Conservation (phyloP, 192 early-diverging fungal species). For the Podila minutissima region DNA sequence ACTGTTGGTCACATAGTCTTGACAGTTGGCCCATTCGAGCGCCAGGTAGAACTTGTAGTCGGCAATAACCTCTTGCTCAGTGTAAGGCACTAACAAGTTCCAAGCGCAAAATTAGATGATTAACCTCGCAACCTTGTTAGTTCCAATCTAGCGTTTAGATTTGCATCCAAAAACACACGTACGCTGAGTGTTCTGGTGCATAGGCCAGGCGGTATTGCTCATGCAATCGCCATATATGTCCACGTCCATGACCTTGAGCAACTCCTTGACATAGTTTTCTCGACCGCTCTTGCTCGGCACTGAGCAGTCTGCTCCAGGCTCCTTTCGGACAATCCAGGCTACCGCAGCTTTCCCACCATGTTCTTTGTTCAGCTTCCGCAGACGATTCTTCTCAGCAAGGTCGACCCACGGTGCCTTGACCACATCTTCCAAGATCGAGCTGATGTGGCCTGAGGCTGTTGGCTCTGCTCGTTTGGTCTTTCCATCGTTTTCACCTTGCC, state of each 20-base stretch:
- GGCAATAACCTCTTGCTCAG: conserved; percentile 17
- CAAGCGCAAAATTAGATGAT: not conserved
- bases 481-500: too few species aligned
- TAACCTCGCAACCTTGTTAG: not conserved
- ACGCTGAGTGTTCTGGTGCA: conserved; percentile 3
- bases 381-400: conserved; percentile 16
- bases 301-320: not conserved
- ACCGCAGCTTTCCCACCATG: conserved; percentile 14
- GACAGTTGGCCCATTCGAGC: conserved; percentile 26
- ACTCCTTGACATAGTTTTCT: conserved; percentile 19
- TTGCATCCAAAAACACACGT: not conserved
- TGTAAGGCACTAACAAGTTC: not conserved
- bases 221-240: conserved; percentile 32
- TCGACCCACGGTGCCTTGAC: conserved; percentile 9
- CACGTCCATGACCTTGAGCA: conserved; percentile 31
- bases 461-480: not conserved
- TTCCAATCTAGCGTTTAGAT: not conserved
- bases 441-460: too few species aligned
- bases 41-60: conserved; percentile 36
- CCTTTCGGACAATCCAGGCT: conserved; percentile 7
- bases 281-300: conserved; percentile 10
- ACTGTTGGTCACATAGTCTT: conserved; percentile 19
- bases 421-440: conserved; percentile 7
- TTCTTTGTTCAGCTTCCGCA: conserved; percentile 2
- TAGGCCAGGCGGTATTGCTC: conserved; percentile 25